phyloP scores from a whole-genome alignment of 495 filamentous ascomycete species.

The Parachaetomium inaequale region DNA sequence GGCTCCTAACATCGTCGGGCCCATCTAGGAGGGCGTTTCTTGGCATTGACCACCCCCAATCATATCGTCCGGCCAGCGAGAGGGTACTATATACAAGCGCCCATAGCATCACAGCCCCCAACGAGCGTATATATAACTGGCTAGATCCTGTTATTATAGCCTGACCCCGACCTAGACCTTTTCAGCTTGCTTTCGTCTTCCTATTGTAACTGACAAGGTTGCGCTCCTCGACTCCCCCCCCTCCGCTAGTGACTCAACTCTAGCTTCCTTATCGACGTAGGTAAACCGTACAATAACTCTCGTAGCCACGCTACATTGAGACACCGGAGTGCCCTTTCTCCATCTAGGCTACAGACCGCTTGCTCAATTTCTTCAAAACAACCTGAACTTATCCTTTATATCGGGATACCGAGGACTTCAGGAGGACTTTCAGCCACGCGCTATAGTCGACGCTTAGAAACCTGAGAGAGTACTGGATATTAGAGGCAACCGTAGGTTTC shows the following conservation, averaged over 20 bases:
- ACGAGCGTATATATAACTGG: not conserved
- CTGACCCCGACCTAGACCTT: not conserved
- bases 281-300: no score
- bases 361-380: no score
- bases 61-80: not conserved
- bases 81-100: conserved; percentile 2
- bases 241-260: not conserved
- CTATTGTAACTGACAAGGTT: not conserved
- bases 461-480: no score
- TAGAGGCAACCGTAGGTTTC: no score
- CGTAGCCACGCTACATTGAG: no score
- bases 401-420: no score
- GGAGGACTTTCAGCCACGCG: no score
- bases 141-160: not conserved
- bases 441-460: no score
- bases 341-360: no score
- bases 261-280: not conserved
- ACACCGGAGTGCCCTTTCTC: no score
- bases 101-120: not conserved
- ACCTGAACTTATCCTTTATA: no score
- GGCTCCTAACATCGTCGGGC: not conserved
- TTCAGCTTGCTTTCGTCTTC: conserved; percentile 5
- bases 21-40: not conserved
- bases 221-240: not conserved
- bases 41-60: conserved; percentile 4